These are phyloP conservation scores for Neurospora terricola DNA, from an alignment of 495 filamentous ascomycete genomes.

Conservation along the genomic window DNA sequence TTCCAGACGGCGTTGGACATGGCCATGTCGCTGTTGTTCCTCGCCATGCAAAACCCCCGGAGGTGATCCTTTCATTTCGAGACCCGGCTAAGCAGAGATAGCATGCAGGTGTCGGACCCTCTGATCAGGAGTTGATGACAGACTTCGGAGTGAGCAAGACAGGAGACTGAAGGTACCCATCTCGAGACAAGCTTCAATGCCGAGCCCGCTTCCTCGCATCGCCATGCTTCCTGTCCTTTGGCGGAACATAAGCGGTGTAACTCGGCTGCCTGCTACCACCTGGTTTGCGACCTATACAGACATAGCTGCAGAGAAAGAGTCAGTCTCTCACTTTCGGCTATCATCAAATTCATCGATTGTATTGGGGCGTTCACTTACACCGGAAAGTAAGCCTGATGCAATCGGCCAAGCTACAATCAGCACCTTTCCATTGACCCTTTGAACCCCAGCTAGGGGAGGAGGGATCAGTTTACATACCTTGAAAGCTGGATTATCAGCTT, in stretches of 20 bases:
- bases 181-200: constrained; percentile 2
- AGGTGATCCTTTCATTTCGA: background rate
- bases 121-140: background rate
- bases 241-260: constrained; percentile 9
- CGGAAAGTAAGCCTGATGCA: constrained; percentile 56
- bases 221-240: constrained; percentile 14
- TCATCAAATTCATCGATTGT: background rate
- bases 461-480: constrained; percentile 39
- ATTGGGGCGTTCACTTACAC: constrained; percentile 42
- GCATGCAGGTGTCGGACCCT: background rate
- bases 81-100: background rate
- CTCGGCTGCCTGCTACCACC: constrained; percentile 20
- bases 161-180: background rate
- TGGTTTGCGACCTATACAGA: constrained; percentile 44
- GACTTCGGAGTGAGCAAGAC: background rate
- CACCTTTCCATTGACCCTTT: background rate
- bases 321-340: constrained; percentile 6
- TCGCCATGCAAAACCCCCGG: background rate
- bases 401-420: background rate
- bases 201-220: constrained; percentile 20
- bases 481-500: constrained; percentile 52
- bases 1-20: background rate
- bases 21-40: background rate
- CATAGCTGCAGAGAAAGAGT: constrained; percentile 31
- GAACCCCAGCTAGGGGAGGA: constrained; percentile 1